phyloP scores from a whole-genome alignment of 1,139 yeast species.

The Oligophagozyma castellii region DNA sequence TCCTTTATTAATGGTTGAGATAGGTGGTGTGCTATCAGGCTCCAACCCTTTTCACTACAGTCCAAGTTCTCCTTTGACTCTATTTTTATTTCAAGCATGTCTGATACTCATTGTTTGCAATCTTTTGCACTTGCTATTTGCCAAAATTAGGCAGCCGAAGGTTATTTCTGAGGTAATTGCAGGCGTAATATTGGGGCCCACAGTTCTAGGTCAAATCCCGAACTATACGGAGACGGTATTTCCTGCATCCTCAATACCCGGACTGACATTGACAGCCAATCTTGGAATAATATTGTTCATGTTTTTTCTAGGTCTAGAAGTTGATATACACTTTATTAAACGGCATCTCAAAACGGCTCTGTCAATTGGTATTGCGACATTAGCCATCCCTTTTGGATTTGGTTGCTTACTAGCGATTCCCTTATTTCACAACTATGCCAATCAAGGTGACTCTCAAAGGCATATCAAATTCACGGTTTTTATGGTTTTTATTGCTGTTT shows the following conservation, averaged over 20 bases:
- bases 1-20: slow-evolving; percentile 11
- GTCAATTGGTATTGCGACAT: slow-evolving; percentile 52
- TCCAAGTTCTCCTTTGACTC: slow-evolving; percentile 26
- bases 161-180: slow-evolving; percentile 70
- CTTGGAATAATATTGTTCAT: slow-evolving; percentile 59
- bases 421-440: slow-evolving; percentile 40
- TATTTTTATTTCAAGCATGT: slow-evolving; percentile 21
- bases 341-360: slow-evolving; percentile 47
- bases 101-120: slow-evolving; percentile 19
- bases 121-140: slow-evolving; percentile 49
- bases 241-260: slow-evolving; percentile 47
- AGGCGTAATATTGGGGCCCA: slow-evolving; percentile 59
- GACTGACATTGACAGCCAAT: slow-evolving; percentile 53
- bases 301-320: slow-evolving; percentile 68
- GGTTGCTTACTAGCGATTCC: slow-evolving; percentile 65
- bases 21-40: slow-evolving; percentile 61
- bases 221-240: slow-evolving; percentile 50
- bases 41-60: slow-evolving; percentile 50
- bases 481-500: slow-evolving; percentile 67
- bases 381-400: slow-evolving; percentile 65
- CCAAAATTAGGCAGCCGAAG: slow-evolving; percentile 52
- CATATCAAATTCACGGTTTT: slow-evolving; percentile 51
- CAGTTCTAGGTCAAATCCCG: slow-evolving; percentile 57
- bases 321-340: slow-evolving; percentile 49
- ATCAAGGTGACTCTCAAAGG: slow-evolving; percentile 22